Base-by-base conservation (phyloP, 1,284 basidiomycete genomes). In the Gymnopus androsaceus region DNA sequence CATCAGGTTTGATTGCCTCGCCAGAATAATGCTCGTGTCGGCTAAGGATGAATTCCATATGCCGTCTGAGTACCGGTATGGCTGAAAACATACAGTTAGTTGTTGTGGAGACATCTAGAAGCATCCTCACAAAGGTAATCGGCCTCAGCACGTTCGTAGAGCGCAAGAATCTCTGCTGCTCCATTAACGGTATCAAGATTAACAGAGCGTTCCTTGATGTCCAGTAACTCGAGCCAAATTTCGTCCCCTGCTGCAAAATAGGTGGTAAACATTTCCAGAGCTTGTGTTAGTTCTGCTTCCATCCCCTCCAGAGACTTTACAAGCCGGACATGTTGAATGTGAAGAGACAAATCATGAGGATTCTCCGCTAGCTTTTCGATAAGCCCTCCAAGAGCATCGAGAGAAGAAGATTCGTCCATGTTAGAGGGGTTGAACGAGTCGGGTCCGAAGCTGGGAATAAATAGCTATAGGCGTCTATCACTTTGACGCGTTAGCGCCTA, bases 111-210 rank as follows among this genome's bases (percentile, higher is more conserved):
- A 17, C 8, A 52, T 40, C 34, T 17, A 31, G 23, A 42, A 36
- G 36, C 41, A 50, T 51, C 71, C 90, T 71, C 69, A 94, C 92
- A 94, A 28, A 93, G 66, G 67, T 94, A 94, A 64, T 95, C 92
- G 15, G 70, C 72, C 67, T 92, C 90, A 15, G 92, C 92, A 44
- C 77, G 80, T 41, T 76, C 71, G 66, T 88, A 94, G 44, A 85
- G 61, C n/a, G 79, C 78, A 55, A 91, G 69, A 11, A 92, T 68
- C 45, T 85, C 82, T 40, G 80, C 65, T 21, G 85, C 73, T 12
- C 77, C 80, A 46, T 83, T 78, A 15, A 69, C 65, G 3, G 77
- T 77, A 31, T 80, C 73, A 28, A 85, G 54, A 61, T 86, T 73
- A 3, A 75, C 70, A 2, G 71, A 61, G n/a, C 70, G 66, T 51